These are phyloP conservation scores for Moniliella sp. DNA, from an alignment of 1,284 basidiomycete genomes.

Conservation along the genomic window DNA sequence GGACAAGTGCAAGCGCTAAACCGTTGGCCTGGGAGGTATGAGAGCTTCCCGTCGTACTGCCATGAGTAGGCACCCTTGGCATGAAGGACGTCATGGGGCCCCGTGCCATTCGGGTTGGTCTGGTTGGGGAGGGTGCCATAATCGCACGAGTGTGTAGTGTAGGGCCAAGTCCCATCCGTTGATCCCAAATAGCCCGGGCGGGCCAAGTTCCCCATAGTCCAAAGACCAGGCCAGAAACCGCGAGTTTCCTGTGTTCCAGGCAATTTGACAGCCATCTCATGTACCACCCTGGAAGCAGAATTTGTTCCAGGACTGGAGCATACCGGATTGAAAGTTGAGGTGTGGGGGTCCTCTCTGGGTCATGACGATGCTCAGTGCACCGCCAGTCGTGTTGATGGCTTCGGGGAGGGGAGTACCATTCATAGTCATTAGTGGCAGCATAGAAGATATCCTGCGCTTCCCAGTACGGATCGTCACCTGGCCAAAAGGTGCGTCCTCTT, in stretches of 20 bases:
- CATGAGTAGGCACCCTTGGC: constrained; percentile 17
- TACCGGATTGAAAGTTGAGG: constrained; percentile 27
- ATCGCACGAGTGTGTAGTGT: constrained; percentile 34
- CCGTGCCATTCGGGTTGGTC: constrained; percentile 11
- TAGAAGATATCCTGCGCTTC: constrained; percentile 30
- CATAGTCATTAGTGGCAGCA: constrained; percentile 23
- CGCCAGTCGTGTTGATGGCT: constrained; percentile 20
- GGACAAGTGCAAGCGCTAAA: constrained; percentile 21
- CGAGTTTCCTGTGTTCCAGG: constrained; percentile 19
- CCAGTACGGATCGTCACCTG: constrained; percentile 28
- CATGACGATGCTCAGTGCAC: constrained; percentile 16
- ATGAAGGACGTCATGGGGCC: constrained; percentile 10
- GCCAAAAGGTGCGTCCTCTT: constrained; percentile 23
- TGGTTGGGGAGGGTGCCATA: constrained; percentile 25
- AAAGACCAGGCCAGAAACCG: constrained; percentile 39
- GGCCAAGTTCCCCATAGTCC: constrained; percentile 28
- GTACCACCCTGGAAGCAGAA: constrained; percentile 34
- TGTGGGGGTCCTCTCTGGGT: constrained; percentile 16
- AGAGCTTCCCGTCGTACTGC: constrained; percentile 8
- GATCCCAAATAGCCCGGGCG: constrained; percentile 26
- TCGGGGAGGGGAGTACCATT: constrained; percentile 35
- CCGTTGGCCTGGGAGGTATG: constrained; percentile 21
- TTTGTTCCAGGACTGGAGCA: constrained; percentile 33
- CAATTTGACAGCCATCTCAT: constrained; percentile 19
- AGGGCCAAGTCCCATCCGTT: constrained; percentile 33